phyloP scores from a whole-genome alignment of 106 monocot genomes.

The Hemerocallis citrina region DNA sequence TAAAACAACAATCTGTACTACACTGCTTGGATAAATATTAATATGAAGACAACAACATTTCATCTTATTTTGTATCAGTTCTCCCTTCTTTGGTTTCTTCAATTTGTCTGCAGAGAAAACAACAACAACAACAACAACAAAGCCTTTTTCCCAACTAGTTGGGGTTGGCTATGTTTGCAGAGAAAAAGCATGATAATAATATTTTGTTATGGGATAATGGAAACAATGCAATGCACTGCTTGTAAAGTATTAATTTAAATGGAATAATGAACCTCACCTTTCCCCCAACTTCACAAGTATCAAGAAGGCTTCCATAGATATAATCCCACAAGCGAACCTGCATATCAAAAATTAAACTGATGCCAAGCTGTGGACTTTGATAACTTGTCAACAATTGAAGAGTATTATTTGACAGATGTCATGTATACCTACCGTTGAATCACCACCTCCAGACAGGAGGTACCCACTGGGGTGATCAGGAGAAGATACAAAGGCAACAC shows the following conservation, averaged over 20 bases:
- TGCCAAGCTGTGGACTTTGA: background rate
- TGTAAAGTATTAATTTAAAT: background rate
- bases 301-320: slow-evolving; percentile 59
- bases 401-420: background rate
- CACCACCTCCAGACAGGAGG: slow-evolving; percentile 90
- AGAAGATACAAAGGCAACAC: slow-evolving; percentile 55
- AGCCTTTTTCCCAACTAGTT: too few relatives aligned
- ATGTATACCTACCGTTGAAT: slow-evolving; percentile 74
- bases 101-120: too few relatives aligned
- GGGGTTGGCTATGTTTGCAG: too few relatives aligned
- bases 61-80: too few relatives aligned
- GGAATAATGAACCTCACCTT: slow-evolving; percentile 26
- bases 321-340: slow-evolving; percentile 93
- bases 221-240: too few relatives aligned
- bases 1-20: too few relatives aligned
- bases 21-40: too few relatives aligned
- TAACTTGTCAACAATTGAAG: background rate
- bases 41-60: too few relatives aligned
- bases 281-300: slow-evolving; percentile 59
- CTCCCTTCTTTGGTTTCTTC: too few relatives aligned
- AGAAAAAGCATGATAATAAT: too few relatives aligned
- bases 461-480: slow-evolving; percentile 26
- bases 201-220: too few relatives aligned
- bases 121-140: too few relatives aligned
- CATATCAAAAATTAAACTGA: slow-evolving; percentile 11